Conservation (phyloP, 2,329 filamentous ascomycete species). For the Cercospora brassicicola region DNA sequence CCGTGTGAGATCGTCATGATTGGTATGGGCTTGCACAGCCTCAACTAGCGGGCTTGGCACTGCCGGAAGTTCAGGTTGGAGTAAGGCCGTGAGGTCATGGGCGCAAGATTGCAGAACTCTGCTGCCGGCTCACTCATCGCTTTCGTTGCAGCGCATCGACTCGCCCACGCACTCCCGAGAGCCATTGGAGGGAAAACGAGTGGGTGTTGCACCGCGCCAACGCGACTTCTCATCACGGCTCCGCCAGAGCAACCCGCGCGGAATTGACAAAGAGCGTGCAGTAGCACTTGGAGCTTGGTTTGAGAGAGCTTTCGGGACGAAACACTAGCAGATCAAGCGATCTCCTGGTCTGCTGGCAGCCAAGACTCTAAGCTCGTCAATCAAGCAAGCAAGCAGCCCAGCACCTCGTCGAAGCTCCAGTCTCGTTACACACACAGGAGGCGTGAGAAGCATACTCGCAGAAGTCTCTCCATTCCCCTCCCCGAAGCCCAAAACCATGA, state of each 20-base stretch:
- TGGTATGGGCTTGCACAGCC: background rate
- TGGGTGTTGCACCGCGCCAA: background rate
- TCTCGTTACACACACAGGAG: background rate
- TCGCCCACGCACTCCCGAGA: background rate
- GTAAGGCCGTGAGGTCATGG: background rate
- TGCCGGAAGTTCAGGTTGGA: background rate
- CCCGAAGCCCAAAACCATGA: conserved; percentile 9
- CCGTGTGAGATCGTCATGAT: background rate
- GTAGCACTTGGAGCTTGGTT: too few species aligned
- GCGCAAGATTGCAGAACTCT: background rate
- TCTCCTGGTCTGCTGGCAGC: background rate
- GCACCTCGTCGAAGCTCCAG: background rate
- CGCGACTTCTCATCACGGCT: background rate
- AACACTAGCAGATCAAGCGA: background rate
- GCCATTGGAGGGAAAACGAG: background rate
- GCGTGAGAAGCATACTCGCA: background rate
- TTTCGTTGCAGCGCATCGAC: background rate
- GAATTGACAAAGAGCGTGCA: too few species aligned
- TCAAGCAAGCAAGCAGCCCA: background rate
- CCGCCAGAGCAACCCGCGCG: too few species aligned
- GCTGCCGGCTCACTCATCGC: background rate
- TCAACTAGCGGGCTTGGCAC: background rate
- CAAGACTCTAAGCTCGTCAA: background rate
- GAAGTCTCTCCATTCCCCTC: background rate
- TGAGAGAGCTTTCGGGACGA: background rate